phyloP scores from a whole-genome alignment of 2,329 filamentous ascomycete species.

The Stagonosporopsis rhizophila region DNA sequence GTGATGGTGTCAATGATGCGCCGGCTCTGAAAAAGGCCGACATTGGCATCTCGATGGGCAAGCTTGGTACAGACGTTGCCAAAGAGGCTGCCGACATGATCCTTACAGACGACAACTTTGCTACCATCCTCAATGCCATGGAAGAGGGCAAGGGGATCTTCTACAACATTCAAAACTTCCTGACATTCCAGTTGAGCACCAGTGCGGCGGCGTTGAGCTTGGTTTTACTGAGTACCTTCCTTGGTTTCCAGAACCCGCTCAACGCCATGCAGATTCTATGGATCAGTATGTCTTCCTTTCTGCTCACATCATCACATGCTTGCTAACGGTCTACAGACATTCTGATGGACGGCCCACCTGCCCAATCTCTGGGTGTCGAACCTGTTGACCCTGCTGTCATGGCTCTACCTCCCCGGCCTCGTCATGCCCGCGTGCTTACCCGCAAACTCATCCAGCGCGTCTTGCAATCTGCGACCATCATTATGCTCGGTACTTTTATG shows the following conservation, averaged over 20 bases:
- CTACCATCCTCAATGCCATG: slow-evolving; percentile 90
- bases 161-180: slow-evolving; percentile 99
- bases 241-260: slow-evolving; percentile 92
- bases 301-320: background rate
- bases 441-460: slow-evolving; percentile 81
- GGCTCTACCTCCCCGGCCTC: slow-evolving; percentile 84
- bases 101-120: slow-evolving; percentile 86
- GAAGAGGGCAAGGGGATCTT: slow-evolving; percentile 99
- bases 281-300: slow-evolving; percentile 77
- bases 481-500: slow-evolving; percentile 89
- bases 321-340: slow-evolving; percentile 70
- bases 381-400: slow-evolving; percentile 94
- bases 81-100: slow-evolving; percentile 98
- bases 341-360: slow-evolving; percentile 98
- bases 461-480: slow-evolving; percentile 83
- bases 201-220: slow-evolving; percentile 91
- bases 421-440: slow-evolving; percentile 91
- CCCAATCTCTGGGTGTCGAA: slow-evolving; percentile 95
- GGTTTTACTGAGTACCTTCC: slow-evolving; percentile 88
- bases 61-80: slow-evolving; percentile 92
- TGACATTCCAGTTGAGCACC: slow-evolving; percentile 97
- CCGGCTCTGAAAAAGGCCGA: slow-evolving; percentile 96
- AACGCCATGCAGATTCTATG: slow-evolving; percentile 99
- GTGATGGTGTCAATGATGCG: slow-evolving; percentile 97
- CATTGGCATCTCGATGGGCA: slow-evolving; percentile 97